phyloP scores from a whole-genome alignment of 306 rosid genomes.

The Acacia crassicarpa region DNA sequence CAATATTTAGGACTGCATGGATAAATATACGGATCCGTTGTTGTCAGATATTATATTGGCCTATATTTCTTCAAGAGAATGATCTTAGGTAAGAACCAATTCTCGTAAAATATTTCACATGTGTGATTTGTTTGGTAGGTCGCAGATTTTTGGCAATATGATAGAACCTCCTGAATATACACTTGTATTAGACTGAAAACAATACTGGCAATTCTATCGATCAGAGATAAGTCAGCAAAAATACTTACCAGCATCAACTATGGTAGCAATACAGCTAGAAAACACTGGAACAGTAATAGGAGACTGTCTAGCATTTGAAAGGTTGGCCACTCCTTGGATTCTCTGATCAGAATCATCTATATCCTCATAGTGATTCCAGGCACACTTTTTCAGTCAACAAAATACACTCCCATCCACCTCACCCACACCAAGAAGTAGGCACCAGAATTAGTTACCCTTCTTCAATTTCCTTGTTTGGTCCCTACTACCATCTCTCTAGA shows the following conservation, averaged over 20 bases:
- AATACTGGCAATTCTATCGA: background rate
- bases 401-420: background rate
- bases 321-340: background rate
- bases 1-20: conserved; percentile 59
- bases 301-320: background rate
- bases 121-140: conserved; percentile 21
- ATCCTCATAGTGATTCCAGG: background rate
- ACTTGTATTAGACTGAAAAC: background rate
- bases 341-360: background rate
- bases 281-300: background rate
- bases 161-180: background rate
- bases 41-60: conserved; percentile 92
- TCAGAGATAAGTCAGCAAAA: background rate
- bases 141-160: conserved; percentile 21
- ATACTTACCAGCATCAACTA: background rate
- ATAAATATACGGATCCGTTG: conserved; percentile 62
- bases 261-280: background rate
- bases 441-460: background rate
- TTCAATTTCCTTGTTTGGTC: background rate
- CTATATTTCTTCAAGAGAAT: conserved; percentile 73
- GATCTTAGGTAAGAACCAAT: conserved; percentile 62
- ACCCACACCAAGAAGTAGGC: background rate
- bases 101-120: conserved; percentile 1
- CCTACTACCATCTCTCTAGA: background rate
- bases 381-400: background rate